Evolutionary conservation across 2,329 filamentous ascomycete genomes (phyloP).

Genomic region (Chrysoporthe cubensis): DNA sequence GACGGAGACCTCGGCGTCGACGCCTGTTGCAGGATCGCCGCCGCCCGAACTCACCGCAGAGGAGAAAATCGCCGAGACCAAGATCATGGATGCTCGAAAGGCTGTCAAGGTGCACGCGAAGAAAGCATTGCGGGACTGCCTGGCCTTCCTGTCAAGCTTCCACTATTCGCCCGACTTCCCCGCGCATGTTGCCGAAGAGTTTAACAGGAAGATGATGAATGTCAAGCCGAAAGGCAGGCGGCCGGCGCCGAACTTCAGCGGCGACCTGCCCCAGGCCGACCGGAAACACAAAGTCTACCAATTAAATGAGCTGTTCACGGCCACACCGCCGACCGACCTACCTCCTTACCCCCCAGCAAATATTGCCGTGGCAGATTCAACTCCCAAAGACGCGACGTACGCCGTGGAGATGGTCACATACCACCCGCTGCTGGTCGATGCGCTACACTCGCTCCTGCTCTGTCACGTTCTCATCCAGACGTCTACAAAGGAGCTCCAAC

Average conservation of each 20-base stretch:
- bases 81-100: slow-evolving; percentile 65
- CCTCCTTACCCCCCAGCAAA: slow-evolving; percentile 66
- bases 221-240: slow-evolving; percentile 53
- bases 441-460: slow-evolving; percentile 76
- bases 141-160: slow-evolving; percentile 71
- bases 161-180: slow-evolving; percentile 78
- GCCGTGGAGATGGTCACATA: slow-evolving; percentile 70
- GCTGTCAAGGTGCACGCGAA: slow-evolving; percentile 75
- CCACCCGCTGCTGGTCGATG: slow-evolving; percentile 79
- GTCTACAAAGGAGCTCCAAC: slow-evolving; percentile 73
- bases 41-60: slow-evolving; percentile 42
- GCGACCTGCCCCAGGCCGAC: slow-evolving; percentile 21
- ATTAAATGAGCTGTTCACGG: slow-evolving; percentile 69
- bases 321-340: slow-evolving; percentile 67
- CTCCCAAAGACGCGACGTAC: slow-evolving; percentile 34
- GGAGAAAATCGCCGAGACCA: slow-evolving; percentile 50
- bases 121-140: slow-evolving; percentile 74
- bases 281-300: slow-evolving; percentile 47
- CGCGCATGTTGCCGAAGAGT: slow-evolving; percentile 60
- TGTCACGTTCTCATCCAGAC: slow-evolving; percentile 82
- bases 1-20: slow-evolving; percentile 12
- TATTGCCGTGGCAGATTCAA: slow-evolving; percentile 37
- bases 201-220: slow-evolving; percentile 60
- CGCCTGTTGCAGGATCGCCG: slow-evolving; percentile 34
- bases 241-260: slow-evolving; percentile 35